Base-by-base conservation (phyloP, 352 stramenopile genomes). In the Phytophthora nicotianae region DNA sequence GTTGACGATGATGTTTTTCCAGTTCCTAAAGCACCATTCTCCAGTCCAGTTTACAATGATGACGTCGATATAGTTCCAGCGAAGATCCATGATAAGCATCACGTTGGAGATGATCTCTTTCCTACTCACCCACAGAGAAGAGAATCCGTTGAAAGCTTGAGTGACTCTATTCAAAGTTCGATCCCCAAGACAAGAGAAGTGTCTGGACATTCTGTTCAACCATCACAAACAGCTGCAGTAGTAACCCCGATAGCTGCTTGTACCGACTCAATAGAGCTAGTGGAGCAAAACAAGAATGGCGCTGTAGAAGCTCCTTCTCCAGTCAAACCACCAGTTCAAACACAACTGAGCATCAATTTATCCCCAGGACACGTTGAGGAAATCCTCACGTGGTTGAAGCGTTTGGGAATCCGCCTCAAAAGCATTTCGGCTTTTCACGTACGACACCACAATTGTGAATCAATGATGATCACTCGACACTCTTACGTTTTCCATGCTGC, bases 321-420 rank as follows among this genome's bases (percentile, higher is more conserved):
- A 16, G 6, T 19, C 47, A 54, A 56, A 17, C 10, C 32, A 17
- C 11, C 33, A 33, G n/a, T 21, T 35, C 38, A 49, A 29, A 17
- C 14, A 42, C 38, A 56, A 2, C 13, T 24, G 21, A 45, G 29
- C 17, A 14, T 23, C 2, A 29, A 13, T 4, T 21, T 54, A 40
- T 42, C 45, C 2, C 20, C 24, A 38, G 52, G 66, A 35, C 33
- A 23, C 20, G 35, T 66, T 0, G 35, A 61, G 0, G 63, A 77
- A 19, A 50, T 86, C 7, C 37, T 84, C 3, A 9, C 10, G 5
- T 89, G 79, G 79, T 56, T 89, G 17, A 74, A 71, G 20, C 51
- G 54, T 4, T 50, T 89, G 20, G 61, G 65, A 21, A 60, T 89
- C 21, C 49, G 50, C 4, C 23, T 87, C 7, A 29, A 50, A 2